Evolutionary conservation across 306 rosid genomes (phyloP), one percentile per base, ranked within the genome.

Genomic region (Dalbergia oliveri): DNA sequence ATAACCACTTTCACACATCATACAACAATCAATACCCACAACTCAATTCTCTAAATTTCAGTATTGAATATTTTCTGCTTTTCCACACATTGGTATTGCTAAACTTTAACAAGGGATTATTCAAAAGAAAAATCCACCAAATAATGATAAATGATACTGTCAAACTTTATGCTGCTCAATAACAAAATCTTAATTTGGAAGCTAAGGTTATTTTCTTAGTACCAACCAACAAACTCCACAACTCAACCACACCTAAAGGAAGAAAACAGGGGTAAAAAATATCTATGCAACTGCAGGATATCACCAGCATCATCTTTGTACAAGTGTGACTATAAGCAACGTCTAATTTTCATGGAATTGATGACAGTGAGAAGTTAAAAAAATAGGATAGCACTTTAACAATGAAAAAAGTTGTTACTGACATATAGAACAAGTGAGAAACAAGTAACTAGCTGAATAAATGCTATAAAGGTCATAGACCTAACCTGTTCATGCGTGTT

Each of bases 401-500:
- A 35, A 50, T 21, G 31, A 72, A 54, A 54, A 61, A 66, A 60
- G 56, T 54, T 49, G 49, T 49, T 75, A 66, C 58, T 69, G 62
- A 59, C 23, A 58, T 21, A 76, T 50, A 66, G 45, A n/a, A 67
- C 14, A 75, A 57, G 65, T 71, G 63, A 59, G 41, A 33, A 34
- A 80, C 63, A 56, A 39, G 33, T 31, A 86, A 80, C 61, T 35
- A 73, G 62, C 66, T 53, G 51, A 68, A 78, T 56, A 66, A 39
- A 66, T 79, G 81, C 61, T 58, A 53, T 19, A n/a, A 37, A 66
- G 78, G 37, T 77, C 79, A 26, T 4, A 61, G 72, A 73, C 23
- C 34, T 65, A 77, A 93, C 99, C 94, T 91, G 88, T 95, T 95
- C 96, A 95, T 90, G 57, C 72, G 87, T 8, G 91, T 83, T 83